Percentiles rank a stretch among this genome's conserved stretches.
phyloP scores from a whole-genome alignment of 2,329 filamentous ascomycete genomes.

The Amauroascus verrucosus region DNA sequence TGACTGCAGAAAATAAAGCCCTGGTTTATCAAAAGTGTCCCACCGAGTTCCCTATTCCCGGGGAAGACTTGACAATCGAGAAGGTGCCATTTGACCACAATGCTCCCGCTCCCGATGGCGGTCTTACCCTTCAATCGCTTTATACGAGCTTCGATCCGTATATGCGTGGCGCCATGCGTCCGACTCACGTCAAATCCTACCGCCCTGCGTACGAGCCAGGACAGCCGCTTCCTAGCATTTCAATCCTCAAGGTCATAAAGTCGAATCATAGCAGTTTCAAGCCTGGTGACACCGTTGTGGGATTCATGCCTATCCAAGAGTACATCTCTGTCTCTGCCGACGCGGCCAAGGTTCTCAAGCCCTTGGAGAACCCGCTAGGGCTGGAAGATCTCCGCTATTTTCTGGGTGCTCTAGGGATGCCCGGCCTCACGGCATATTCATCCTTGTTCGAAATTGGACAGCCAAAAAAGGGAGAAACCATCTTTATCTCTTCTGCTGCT shows the following conservation, averaged over 20 bases:
- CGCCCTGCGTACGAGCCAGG: conserved; percentile 50
- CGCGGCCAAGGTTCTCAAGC: conserved; percentile 35
- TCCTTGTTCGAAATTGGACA: conserved; percentile 65
- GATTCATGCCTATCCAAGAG: conserved; percentile 53
- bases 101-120: conserved; percentile 48
- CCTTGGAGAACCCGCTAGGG: conserved; percentile 55
- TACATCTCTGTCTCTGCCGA: conserved; percentile 51
- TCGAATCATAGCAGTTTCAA: conserved; percentile 54
- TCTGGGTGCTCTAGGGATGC: conserved; percentile 68
- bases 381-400: conserved; percentile 48
- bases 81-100: conserved; percentile 54
- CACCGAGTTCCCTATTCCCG: conserved; percentile 54
- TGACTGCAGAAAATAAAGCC: conserved; percentile 53
- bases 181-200: conserved; percentile 56
- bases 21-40: conserved; percentile 65
- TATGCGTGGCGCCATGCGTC: conserved; percentile 68
- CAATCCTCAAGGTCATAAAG: conserved; percentile 60
- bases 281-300: conserved; percentile 56
- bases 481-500: conserved; percentile 69
- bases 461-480: conserved; percentile 67
- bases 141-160: conserved; percentile 77
- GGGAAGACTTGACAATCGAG: conserved; percentile 61
- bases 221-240: conserved; percentile 54
- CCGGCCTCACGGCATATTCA: conserved; percentile 64
- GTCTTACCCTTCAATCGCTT: conserved; percentile 58